phyloP scores from a whole-genome alignment of 176 grass and related monocot species.

The Oryza australiensis region DNA sequence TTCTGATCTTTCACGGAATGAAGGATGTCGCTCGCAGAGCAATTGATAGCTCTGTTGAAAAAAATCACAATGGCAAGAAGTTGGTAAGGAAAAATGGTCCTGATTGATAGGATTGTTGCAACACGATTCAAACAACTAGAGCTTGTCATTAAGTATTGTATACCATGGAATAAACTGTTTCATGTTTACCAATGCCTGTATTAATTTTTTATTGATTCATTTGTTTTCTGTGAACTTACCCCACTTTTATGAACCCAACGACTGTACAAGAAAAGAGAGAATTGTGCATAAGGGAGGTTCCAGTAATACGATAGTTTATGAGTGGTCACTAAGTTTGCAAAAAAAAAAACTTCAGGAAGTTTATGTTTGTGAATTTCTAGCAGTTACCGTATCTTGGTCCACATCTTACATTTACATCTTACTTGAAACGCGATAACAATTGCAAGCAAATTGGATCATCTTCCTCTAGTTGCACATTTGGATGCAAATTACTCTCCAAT shows the following conservation, averaged over 20 bases:
- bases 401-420: too few species aligned
- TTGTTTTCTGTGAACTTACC: neutral
- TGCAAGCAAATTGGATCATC: neutral
- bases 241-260: neutral
- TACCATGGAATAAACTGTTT: neutral
- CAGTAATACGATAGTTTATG: neutral
- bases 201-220: neutral
- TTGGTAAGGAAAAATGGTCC: neutral
- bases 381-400: neutral
- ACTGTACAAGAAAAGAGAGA: neutral
- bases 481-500: neutral
- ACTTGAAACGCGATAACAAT: neutral
- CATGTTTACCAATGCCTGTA: neutral
- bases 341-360: neutral
- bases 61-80: neutral
- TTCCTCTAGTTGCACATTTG: neutral
- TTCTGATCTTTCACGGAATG: conserved; percentile 98
- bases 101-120: neutral
- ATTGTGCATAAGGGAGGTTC: neutral
- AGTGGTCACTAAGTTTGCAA: neutral
- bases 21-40: conserved; percentile 84
- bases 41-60: conserved; percentile 81
- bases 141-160: neutral
- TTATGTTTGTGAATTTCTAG: neutral
- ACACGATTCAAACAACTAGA: neutral